Evolutionary conservation across 371 early-diverging fungal species (phyloP).

Genomic region (Parasitella parasitica): DNA sequence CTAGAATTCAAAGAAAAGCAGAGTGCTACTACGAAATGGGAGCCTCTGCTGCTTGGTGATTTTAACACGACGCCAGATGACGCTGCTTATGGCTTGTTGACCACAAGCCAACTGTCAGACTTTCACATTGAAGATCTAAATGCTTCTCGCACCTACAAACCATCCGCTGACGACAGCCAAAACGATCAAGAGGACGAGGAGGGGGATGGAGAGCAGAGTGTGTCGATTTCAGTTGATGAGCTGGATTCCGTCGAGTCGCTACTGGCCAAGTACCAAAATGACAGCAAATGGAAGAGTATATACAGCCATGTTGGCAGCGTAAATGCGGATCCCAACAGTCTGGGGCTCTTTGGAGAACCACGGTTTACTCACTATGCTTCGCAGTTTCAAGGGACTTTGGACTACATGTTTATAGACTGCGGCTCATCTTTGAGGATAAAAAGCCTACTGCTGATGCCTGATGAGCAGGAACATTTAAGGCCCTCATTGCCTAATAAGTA

Average conservation of each 20-base stretch:
- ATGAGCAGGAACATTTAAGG: slow-evolving; percentile 36
- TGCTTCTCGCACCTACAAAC: slow-evolving; percentile 13
- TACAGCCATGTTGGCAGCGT: slow-evolving; percentile 30
- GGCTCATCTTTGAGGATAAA: slow-evolving; percentile 30
- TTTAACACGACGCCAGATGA: slow-evolving; percentile 59
- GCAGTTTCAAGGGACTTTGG: slow-evolving; percentile 54
- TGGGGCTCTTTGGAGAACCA: slow-evolving; percentile 44
- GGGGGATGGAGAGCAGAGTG: slow-evolving; percentile 4
- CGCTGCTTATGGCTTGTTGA: slow-evolving; percentile 38
- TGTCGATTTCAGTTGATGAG: neutral
- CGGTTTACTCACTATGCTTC: slow-evolving; percentile 53
- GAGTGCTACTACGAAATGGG: slow-evolving; percentile 17
- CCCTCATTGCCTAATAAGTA: slow-evolving; percentile 55
- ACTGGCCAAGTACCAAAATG: slow-evolving; percentile 24
- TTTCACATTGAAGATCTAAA: slow-evolving; percentile 24
- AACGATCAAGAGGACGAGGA: slow-evolving; percentile 8
- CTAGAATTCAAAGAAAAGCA: slow-evolving; percentile 20
- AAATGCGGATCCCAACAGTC: slow-evolving; percentile 1
- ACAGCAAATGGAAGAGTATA: slow-evolving; percentile 31
- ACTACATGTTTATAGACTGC: slow-evolving; percentile 48
- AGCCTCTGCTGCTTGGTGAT: slow-evolving; percentile 38
- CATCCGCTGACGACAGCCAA: neutral
- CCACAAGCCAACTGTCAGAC: slow-evolving; percentile 8
- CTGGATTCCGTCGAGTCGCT: slow-evolving; percentile 19
- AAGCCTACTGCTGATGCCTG: slow-evolving; percentile 12